A percentile compares a stretch with the other conserved stretches of the same genome.
Evolutionary conservation across 495 filamentous ascomycete genomes (phyloP).

Genomic region (Sphaerosporella brunnea): DNA sequence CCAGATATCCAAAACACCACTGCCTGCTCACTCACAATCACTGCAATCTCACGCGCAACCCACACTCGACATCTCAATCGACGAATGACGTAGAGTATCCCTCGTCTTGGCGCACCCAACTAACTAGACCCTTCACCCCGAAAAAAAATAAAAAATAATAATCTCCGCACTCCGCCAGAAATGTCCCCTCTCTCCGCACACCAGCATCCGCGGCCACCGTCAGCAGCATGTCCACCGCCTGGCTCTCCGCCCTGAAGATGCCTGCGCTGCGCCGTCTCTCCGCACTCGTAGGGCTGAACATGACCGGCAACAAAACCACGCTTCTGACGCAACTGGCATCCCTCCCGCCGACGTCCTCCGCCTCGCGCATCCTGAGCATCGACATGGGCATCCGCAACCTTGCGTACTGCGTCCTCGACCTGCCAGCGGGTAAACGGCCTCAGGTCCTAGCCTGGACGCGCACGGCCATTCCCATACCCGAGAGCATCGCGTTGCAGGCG

Average conservation of each 20-base stretch:
- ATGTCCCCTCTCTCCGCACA: neutral
- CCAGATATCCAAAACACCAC: too few relatives aligned
- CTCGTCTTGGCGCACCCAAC: neutral
- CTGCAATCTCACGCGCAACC: too few relatives aligned
- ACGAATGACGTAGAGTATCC: neutral
- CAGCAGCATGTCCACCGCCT: too few relatives aligned
- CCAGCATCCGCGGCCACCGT: neutral
- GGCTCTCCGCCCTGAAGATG: too few relatives aligned
- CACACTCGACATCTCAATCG: neutral
- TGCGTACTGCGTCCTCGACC: conserved; percentile 48
- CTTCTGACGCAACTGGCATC: neutral
- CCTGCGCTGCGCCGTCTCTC: neutral
- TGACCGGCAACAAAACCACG: conserved; percentile 1
- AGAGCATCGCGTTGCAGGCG: neutral
- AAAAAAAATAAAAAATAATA: too few relatives aligned
- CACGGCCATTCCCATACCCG: neutral
- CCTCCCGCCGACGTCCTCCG: neutral
- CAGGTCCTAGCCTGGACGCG: conserved; percentile 29
- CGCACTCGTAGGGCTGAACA: neutral
- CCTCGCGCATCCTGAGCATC: conserved; percentile 48
- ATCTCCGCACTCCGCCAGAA: too few relatives aligned
- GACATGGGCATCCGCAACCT: conserved; percentile 80
- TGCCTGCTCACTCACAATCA: too few relatives aligned
- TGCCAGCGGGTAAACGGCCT: conserved; percentile 10
- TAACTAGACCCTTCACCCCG: too few relatives aligned